Evolutionary conservation across 1,284 basidiomycete genomes (phyloP).

Genomic region (Ustilago esculenta): DNA sequence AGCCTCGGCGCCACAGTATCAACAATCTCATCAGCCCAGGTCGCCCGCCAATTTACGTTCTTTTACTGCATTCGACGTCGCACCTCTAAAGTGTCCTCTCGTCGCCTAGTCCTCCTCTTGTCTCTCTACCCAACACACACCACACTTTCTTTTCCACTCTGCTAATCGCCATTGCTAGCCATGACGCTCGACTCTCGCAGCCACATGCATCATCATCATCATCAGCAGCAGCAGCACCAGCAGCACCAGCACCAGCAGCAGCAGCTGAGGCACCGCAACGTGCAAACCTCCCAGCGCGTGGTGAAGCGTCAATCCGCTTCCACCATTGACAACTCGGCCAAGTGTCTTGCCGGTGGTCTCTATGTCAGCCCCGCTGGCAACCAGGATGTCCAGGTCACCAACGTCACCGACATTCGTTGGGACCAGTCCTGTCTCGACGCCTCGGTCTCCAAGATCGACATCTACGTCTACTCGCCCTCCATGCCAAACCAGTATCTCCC

Average conservation of each 20-base stretch:
- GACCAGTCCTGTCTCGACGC: slow-evolving; percentile 51
- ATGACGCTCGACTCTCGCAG: slow-evolving; percentile 43
- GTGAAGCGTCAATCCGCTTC: slow-evolving; percentile 40
- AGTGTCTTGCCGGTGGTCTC: slow-evolving; percentile 55
- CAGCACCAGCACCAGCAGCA: too few species aligned
- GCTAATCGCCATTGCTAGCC: slow-evolving; percentile 9
- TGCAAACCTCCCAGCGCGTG: slow-evolving; percentile 19
- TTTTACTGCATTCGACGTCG: slow-evolving; percentile 5
- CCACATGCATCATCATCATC: slow-evolving; percentile 38
- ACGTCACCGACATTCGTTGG: slow-evolving; percentile 52
- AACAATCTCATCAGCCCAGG: slow-evolving; percentile 19
- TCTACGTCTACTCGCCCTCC: slow-evolving; percentile 63
- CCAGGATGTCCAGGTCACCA: slow-evolving; percentile 41
- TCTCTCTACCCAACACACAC: too few species aligned
- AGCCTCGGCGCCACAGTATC: slow-evolving; percentile 2
- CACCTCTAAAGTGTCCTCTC: too few species aligned
- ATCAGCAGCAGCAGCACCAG: too few species aligned
- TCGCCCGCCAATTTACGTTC: slow-evolving; percentile 24
- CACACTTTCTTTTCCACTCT: not conserved
- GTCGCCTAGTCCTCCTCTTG: not conserved
- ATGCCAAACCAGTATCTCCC: slow-evolving; percentile 46
- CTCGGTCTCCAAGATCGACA: slow-evolving; percentile 55
- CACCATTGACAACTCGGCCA: slow-evolving; percentile 46
- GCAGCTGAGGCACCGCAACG: slow-evolving; percentile 40
- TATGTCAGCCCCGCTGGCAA: slow-evolving; percentile 44